A percentile compares a stretch with the other conserved stretches of the same genome.
phyloP scores from a whole-genome alignment of 441 rosid species.

The Pelargonium cotyledonis region DNA sequence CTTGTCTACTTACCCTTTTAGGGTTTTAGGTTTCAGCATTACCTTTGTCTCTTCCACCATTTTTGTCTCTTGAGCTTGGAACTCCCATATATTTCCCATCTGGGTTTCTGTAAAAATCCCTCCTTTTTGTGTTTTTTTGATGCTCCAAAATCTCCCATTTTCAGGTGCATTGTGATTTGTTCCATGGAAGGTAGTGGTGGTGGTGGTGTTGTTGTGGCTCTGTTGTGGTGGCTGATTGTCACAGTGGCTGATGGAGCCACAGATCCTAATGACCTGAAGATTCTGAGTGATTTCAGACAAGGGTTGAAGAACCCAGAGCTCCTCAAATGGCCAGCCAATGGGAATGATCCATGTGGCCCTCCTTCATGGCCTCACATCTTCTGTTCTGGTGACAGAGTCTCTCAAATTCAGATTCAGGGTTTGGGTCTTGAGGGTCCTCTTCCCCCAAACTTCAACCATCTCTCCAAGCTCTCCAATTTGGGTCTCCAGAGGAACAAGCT shows the following conservation, averaged over 20 bases:
- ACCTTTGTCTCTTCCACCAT: not conserved
- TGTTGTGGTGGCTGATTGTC: conserved; percentile 18
- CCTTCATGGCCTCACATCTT: conserved; percentile 50
- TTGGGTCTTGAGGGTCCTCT: conserved; percentile 45
- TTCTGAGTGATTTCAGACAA: conserved; percentile 44
- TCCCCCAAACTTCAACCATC: conserved; percentile 42
- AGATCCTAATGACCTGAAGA: conserved; percentile 41
- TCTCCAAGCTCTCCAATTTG: conserved; percentile 34
- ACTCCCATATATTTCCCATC: not conserved
- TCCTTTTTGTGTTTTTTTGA: not conserved
- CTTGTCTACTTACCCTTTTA: not conserved
- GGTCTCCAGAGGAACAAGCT: conserved; percentile 54
- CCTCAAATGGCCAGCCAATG: conserved; percentile 42
- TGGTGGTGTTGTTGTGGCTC: conserved; percentile 2
- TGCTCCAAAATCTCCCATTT: not conserved
- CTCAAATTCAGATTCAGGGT: conserved; percentile 51
- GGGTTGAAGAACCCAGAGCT: conserved; percentile 53
- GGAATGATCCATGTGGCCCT: conserved; percentile 50
- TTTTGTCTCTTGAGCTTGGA: not conserved
- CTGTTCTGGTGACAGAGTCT: conserved; percentile 34
- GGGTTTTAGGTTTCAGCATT: not conserved
- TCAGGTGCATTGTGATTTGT: not conserved
- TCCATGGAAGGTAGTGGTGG: not conserved
- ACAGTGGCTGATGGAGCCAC: conserved; percentile 27
- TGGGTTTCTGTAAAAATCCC: not conserved